Evolutionary conservation across 2,329 filamentous ascomycete genomes (phyloP).

Genomic region (Trichoderma atroviride): DNA sequence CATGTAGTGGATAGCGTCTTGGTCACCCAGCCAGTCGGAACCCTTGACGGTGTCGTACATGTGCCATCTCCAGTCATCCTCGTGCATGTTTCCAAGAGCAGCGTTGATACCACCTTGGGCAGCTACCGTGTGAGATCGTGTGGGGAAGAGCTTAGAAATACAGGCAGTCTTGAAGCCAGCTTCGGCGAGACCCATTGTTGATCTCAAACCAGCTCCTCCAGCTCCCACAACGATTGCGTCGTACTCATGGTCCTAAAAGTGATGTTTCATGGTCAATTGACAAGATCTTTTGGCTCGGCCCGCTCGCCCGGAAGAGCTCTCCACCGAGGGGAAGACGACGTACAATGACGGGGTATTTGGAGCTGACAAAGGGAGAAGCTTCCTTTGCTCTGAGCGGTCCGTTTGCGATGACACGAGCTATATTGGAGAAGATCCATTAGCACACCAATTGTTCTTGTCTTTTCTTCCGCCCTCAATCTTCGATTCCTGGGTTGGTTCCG

Average conservation of each 20-base stretch:
- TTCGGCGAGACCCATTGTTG: conserved; percentile 83
- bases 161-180: conserved; percentile 88
- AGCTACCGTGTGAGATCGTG: conserved; percentile 81
- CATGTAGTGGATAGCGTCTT: conserved; percentile 99
- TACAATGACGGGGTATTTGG: conserved; percentile 93
- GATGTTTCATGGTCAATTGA: conserved; percentile 32
- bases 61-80: conserved; percentile 98
- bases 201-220: conserved; percentile 78
- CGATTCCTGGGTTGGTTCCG: background rate
- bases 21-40: conserved; percentile 95
- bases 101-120: conserved; percentile 85
- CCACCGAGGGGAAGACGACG: conserved; percentile 53
- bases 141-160: conserved; percentile 85
- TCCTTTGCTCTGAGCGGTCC: conserved; percentile 89
- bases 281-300: conserved; percentile 57
- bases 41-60: conserved; percentile 99
- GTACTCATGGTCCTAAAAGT: conserved; percentile 86
- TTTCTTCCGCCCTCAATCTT: background rate
- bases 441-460: background rate
- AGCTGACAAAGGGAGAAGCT: conserved; percentile 81
- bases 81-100: conserved; percentile 92
- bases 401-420: conserved; percentile 84
- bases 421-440: background rate
- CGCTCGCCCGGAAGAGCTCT: conserved; percentile 18
- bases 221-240: conserved; percentile 94